Percentiles rank a stretch among this genome's conserved stretches.
These are phyloP conservation scores for Nissolia schottii DNA, from an alignment of 306 rosid species.

Conservation along the genomic window DNA sequence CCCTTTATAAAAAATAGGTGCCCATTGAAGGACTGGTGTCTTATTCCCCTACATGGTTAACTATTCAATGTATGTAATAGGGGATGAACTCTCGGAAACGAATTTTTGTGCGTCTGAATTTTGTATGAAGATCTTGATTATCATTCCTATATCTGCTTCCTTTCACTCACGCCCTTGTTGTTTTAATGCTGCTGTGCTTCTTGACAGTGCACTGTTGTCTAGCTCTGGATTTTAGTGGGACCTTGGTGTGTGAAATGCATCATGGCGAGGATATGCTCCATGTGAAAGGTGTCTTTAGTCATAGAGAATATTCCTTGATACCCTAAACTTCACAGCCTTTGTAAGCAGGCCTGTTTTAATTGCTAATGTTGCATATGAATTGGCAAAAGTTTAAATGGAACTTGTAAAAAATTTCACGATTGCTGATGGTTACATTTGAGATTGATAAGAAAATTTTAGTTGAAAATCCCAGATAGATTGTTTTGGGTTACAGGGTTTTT, in stretches of 20 bases:
- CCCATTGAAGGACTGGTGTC: slow-evolving; percentile 37
- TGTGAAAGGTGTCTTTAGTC: not conserved
- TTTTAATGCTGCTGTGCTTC: not conserved
- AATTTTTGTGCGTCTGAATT: slow-evolving; percentile 52
- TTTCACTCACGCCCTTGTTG: not conserved
- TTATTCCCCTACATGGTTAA: slow-evolving; percentile 29
- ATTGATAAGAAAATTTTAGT: not conserved
- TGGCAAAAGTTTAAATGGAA: not conserved
- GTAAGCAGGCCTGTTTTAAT: not conserved
- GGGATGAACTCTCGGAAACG: slow-evolving; percentile 40
- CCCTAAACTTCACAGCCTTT: not conserved
- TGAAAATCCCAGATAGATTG: not conserved
- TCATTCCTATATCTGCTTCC: slow-evolving; percentile 24
- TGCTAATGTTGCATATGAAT: not conserved
- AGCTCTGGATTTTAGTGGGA: not conserved
- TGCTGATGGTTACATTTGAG: not conserved
- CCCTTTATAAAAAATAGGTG: slow-evolving; percentile 45
- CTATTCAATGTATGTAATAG: slow-evolving; percentile 33
- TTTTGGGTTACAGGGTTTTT: not conserved
- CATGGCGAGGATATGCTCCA: not conserved
- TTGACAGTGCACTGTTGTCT: not conserved
- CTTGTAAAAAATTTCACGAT: not conserved
- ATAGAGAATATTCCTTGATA: not conserved
- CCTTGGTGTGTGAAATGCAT: not conserved
- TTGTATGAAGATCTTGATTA: slow-evolving; percentile 42